phyloP scores from a whole-genome alignment of 208 protist genomes.

The Leishmania tropica region DNA sequence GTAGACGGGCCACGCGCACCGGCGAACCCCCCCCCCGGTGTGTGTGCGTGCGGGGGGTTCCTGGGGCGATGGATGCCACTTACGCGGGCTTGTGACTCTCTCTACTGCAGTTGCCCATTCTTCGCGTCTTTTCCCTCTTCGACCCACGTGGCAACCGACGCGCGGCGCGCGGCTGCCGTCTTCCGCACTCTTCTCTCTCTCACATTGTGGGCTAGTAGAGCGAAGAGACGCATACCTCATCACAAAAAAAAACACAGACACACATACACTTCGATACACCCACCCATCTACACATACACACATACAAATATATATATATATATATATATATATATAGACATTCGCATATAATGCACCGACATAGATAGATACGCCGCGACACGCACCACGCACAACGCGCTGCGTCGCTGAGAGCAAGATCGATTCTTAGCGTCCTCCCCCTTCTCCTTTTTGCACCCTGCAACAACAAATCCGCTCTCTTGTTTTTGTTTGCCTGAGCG shows the following conservation, averaged over 20 bases:
- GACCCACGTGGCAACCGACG: not conserved
- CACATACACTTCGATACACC: not conserved
- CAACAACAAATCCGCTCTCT: not conserved
- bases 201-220: not conserved
- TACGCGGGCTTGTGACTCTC: not conserved
- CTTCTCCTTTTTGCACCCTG: not conserved
- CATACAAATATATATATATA: not conserved
- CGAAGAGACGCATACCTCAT: not conserved
- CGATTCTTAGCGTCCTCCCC: not conserved
- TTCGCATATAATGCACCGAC: not conserved
- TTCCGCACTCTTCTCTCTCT: not conserved
- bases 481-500: too few relatives aligned
- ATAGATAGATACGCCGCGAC: not conserved
- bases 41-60: not conserved
- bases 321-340: not conserved
- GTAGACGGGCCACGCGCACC: not conserved
- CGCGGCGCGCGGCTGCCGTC: not conserved
- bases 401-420: not conserved
- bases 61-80: too few relatives aligned
- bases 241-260: not conserved
- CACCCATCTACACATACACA: not conserved
- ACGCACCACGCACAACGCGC: not conserved
- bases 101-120: not conserved
- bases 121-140: not conserved
- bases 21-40: not conserved